These are phyloP conservation scores for Entomortierella chlamydospora DNA, from an alignment of 192 early-diverging fungal genomes.

Conservation along the genomic window DNA sequence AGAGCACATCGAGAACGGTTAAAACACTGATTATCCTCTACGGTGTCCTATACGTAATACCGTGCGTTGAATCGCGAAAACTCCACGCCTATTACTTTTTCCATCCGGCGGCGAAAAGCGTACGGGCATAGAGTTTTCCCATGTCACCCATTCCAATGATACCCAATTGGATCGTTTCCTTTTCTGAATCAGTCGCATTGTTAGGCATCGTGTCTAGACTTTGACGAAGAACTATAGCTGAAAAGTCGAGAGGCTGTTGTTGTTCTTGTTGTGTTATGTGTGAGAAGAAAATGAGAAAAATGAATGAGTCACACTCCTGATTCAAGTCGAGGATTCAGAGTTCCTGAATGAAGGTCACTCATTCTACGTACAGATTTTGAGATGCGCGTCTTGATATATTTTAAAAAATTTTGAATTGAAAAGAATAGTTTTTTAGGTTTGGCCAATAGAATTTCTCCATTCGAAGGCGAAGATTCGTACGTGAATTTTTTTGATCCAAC, in stretches of 20 bases:
- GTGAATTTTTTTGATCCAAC: too few species aligned
- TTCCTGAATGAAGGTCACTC: too few species aligned
- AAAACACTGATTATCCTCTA: not conserved
- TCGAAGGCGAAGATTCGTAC: too few species aligned
- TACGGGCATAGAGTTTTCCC: conserved; percentile 89
- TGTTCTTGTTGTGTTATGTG: not conserved
- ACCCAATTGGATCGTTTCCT: conserved; percentile 79
- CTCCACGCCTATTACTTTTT: conserved; percentile 65
- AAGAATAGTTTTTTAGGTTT: too few species aligned
- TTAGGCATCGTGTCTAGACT: not conserved
- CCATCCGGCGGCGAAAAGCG: conserved; percentile 82
- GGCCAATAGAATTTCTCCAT: too few species aligned
- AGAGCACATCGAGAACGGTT: not conserved
- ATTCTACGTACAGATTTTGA: too few species aligned
- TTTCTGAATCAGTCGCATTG: conserved; percentile 52
- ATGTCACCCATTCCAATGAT: conserved; percentile 97
- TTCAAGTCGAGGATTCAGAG: too few species aligned
- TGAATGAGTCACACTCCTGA: not conserved
- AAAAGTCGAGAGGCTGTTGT: not conserved
- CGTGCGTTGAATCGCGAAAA: too few species aligned
- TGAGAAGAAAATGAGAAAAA: not conserved
- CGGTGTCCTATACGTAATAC: too few species aligned
- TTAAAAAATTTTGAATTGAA: too few species aligned
- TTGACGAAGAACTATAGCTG: not conserved
- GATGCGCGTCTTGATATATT: too few species aligned